Percentiles rank a stretch among this genome's conserved stretches.
Evolutionary conservation across 2,329 filamentous ascomycete genomes (phyloP).

Genomic region (Aspergillus neoniger): DNA sequence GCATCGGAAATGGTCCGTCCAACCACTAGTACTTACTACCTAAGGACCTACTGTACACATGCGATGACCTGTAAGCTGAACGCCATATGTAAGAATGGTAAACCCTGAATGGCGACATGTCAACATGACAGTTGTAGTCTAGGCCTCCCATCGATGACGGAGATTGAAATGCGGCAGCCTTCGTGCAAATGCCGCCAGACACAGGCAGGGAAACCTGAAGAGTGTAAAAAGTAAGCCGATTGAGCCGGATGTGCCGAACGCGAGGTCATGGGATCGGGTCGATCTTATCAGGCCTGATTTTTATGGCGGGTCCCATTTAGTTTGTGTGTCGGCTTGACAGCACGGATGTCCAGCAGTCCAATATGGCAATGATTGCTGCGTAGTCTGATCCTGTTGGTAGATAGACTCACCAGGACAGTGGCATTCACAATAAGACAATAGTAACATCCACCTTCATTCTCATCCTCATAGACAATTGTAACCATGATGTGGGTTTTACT

Average conservation of each 20-base stretch:
- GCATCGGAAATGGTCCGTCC: not conserved
- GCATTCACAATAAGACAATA: not conserved
- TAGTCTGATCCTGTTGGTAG: not conserved
- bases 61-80: not conserved
- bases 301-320: not conserved
- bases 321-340: not conserved
- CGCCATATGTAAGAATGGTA: not conserved
- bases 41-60: not conserved
- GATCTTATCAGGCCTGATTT: constrained; percentile 6
- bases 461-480: not conserved
- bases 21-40: not conserved
- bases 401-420: not conserved
- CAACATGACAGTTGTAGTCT: not conserved
- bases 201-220: not conserved
- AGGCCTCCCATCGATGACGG: no score
- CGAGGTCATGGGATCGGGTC: not conserved
- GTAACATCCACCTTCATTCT: not conserved
- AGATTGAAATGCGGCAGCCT: not conserved
- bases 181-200: not conserved
- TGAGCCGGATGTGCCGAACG: not conserved
- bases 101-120: not conserved
- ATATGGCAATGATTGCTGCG: constrained; percentile 8
- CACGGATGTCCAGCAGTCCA: constrained; percentile 11
- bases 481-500: not conserved
- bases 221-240: not conserved